A percentile compares a stretch with the other conserved stretches of the same genome.
phyloP scores from a whole-genome alignment of 768 basidiomycete genomes.

The Termitomyces sp. region DNA sequence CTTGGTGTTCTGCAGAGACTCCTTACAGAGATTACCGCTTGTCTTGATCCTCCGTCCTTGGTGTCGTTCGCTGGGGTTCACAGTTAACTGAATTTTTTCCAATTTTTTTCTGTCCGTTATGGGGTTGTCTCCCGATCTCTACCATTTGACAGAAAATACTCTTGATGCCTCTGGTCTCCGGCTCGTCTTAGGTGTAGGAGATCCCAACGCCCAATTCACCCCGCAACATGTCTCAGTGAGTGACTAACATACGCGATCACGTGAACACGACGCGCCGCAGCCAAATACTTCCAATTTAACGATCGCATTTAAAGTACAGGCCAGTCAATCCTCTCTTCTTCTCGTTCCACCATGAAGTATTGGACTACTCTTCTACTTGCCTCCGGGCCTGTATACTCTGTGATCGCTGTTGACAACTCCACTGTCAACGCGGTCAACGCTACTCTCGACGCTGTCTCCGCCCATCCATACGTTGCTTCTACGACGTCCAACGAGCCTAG shows the following conservation, averaged over 20 bases:
- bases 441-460: not conserved
- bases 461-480: no score
- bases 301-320: not conserved
- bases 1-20: conserved; percentile 71
- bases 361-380: not conserved
- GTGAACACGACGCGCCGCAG: not conserved
- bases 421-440: not conserved
- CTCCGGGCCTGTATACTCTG: not conserved
- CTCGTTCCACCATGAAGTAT: not conserved
- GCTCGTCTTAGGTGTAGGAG: conserved; percentile 59
- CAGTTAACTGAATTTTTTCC: conserved; percentile 48
- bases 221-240: conserved; percentile 27
- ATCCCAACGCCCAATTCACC: conserved; percentile 72
- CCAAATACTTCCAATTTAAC: not conserved
- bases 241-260: no score
- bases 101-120: conserved; percentile 58
- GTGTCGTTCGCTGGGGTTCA: conserved; percentile 53
- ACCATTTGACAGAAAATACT: conserved; percentile 69
- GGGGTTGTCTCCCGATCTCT: conserved; percentile 73
- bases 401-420: not conserved
- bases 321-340: not conserved
- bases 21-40: conserved; percentile 72
- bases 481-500: no score
- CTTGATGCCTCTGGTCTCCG: conserved; percentile 61
- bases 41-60: conserved; percentile 63